Conservation (phyloP, 768 basidiomycete genomes). For the Pleurotus tuber-regium region DNA sequence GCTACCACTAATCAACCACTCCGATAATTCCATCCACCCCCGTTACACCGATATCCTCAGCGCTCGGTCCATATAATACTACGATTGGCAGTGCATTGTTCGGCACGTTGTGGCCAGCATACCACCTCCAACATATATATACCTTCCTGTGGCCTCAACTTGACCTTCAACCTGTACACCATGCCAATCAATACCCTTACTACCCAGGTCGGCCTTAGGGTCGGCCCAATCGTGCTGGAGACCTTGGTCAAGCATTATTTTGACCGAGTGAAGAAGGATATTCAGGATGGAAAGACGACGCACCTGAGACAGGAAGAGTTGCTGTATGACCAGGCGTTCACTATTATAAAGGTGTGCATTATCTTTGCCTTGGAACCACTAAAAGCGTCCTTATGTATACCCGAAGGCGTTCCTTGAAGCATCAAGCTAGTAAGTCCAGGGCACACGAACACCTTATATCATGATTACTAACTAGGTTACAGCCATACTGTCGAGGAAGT, state of each 20-base stretch:
- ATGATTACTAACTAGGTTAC: conserved; percentile 2
- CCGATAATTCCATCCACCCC: not conserved
- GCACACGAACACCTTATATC: conserved; percentile 6
- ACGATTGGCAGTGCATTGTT: not conserved
- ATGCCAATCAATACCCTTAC: conserved; percentile 54
- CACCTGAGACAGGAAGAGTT: conserved; percentile 69
- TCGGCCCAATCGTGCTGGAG: conserved; percentile 72
- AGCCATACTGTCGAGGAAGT: conserved; percentile 87
- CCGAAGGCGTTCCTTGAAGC: conserved; percentile 71
- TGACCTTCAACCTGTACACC: not conserved
- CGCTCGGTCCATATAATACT: not conserved
- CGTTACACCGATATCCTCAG: not conserved
- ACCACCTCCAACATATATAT: not conserved
- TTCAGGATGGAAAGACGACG: conserved; percentile 37
- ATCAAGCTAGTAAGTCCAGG: conserved; percentile 56
- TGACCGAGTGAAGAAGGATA: conserved; percentile 52
- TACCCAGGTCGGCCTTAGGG: conserved; percentile 55
- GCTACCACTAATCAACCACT: not conserved
- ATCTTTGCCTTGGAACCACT: not conserved
- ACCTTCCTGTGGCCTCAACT: not conserved
- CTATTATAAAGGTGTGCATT: conserved; percentile 59
- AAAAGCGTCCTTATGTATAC: conserved; percentile 2
- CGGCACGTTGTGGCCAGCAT: not conserved
- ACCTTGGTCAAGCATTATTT: conserved; percentile 88
- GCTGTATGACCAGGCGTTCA: conserved; percentile 79